A percentile compares a stretch with the other conserved stretches of the same genome.
Conservation (phyloP, 768 basidiomycete genomes). For the Mycena olivaceomarginata region DNA sequence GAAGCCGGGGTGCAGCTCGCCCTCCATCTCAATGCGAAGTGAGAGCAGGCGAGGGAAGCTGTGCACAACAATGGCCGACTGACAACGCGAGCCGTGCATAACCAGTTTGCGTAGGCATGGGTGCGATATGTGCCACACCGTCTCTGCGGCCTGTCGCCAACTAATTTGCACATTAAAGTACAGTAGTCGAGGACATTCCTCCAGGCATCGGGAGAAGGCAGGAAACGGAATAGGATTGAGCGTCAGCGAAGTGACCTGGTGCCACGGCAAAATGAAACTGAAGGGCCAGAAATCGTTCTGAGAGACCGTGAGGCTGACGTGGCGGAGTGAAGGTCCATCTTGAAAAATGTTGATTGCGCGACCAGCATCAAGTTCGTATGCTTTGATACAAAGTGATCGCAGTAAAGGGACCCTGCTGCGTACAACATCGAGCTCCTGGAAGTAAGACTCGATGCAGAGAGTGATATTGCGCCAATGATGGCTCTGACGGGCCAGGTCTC, state of each 20-base stretch:
- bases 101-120: conserved; percentile 37
- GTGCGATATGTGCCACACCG: background rate
- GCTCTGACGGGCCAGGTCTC: conserved; percentile 7
- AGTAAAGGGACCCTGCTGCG: conserved; percentile 16
- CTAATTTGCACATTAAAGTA: conserved; percentile 18
- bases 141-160: conserved; percentile 9
- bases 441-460: background rate
- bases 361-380: conserved; percentile 1
- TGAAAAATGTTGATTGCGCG: conserved; percentile 21
- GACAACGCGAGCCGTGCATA: conserved; percentile 24
- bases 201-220: conserved; percentile 36
- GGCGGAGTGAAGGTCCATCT: conserved; percentile 33
- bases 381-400: conserved; percentile 13
- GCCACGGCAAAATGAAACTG: conserved; percentile 33
- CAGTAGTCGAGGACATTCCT: conserved; percentile 32
- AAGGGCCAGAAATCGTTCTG: conserved; percentile 8
- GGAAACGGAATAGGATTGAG: conserved; percentile 26
- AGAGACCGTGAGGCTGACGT: background rate
- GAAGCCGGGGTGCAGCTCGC: conserved; percentile 14
- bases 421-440: conserved; percentile 18
- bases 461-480: conserved; percentile 31
- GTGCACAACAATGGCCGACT: conserved; percentile 15
- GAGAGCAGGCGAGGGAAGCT: conserved; percentile 31
- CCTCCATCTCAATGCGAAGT: conserved; percentile 18
- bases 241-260: conserved; percentile 35